These are phyloP conservation scores for Pisolithus sp. DNA, from an alignment of 768 basidiomycete genomes.

Conservation along the genomic window DNA sequence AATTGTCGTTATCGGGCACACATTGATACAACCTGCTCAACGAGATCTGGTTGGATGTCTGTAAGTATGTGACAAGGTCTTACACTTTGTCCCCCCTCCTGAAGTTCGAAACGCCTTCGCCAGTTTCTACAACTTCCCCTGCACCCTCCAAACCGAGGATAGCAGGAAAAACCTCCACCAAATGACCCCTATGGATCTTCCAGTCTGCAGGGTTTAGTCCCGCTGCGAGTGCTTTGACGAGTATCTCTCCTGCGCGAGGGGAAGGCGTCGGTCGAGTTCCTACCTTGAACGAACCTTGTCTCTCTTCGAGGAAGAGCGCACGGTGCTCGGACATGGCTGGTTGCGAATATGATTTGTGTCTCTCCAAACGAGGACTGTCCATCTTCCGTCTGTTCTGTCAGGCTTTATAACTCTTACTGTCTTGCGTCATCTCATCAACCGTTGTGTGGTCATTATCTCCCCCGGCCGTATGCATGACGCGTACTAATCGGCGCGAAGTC, in stretches of 20 bases:
- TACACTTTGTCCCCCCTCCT: constrained; percentile 33
- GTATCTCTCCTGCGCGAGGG: neutral
- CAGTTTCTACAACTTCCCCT: constrained; percentile 35
- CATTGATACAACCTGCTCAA: neutral
- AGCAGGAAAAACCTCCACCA: constrained; percentile 30
- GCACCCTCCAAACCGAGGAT: constrained; percentile 35
- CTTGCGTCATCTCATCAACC: too few relatives aligned
- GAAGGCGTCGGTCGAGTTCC: neutral
- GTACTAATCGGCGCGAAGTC: too few relatives aligned
- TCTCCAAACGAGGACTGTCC: too few relatives aligned
- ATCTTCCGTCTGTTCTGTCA: too few relatives aligned
- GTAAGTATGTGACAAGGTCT: constrained; percentile 2
- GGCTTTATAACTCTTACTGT: too few relatives aligned
- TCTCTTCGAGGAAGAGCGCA: neutral
- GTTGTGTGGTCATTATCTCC: too few relatives aligned
- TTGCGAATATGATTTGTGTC: too few relatives aligned
- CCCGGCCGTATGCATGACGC: too few relatives aligned
- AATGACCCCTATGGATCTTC: constrained; percentile 11
- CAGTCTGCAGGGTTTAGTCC: constrained; percentile 40
- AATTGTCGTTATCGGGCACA: neutral
- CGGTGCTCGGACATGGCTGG: neutral
- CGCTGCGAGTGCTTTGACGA: neutral
- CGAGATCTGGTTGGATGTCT: neutral
- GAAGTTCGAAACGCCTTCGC: constrained; percentile 31
- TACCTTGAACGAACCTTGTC: neutral